Base-by-base conservation (phyloP, 306 rosid species). In the Gastrolobium villosum region DNA sequence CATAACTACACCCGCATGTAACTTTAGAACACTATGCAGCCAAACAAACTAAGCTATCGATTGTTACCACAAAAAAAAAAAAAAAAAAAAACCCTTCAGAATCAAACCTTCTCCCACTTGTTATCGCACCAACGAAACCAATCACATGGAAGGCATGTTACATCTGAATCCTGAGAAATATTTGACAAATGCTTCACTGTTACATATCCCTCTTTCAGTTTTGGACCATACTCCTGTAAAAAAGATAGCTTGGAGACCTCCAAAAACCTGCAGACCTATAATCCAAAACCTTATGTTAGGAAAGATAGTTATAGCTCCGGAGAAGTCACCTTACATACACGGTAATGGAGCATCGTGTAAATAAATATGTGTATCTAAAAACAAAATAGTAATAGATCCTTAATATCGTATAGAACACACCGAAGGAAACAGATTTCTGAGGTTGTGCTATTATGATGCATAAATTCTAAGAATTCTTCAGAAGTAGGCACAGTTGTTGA, bases 241-340 rank as follows among this genome's bases (percentile, higher is more conserved):
- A 96, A 93, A 79, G 99, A 96, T 81, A 96, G 82, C 79, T 78
- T 90, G 40, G 99, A 96, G 71, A 93, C 99, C 91, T 96, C 99
- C 91, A 96, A 86, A 81, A 96, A 93, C 90, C 83, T 91, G 98
- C 98, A 96, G 63, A 96, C 99, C 99, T 96, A 78, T 31, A 63
- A 76, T 79, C 48, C 82, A 75, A 70, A 77, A 55, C 53, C 70
- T 35, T 11, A 70, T 5, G 20, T 50, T 40, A 72, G 54, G 5
- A 40, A 63, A 44, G 65, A 54, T 71, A 9, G 35, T 53, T 44
- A 77, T 60, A 81, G 60, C 70, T 77, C 14, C 10, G 9, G 10
- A 73, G 63, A 62, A 55, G 41, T 46, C 10, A 43, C 48, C 45
- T 39, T 20, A 50, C 59, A 63, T 60, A 30, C 37, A 77, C 4